Percentiles rank a stretch among this genome's conserved stretches.
phyloP scores from a whole-genome alignment of 139 green algal species.

The Micractinium sp. region DNA sequence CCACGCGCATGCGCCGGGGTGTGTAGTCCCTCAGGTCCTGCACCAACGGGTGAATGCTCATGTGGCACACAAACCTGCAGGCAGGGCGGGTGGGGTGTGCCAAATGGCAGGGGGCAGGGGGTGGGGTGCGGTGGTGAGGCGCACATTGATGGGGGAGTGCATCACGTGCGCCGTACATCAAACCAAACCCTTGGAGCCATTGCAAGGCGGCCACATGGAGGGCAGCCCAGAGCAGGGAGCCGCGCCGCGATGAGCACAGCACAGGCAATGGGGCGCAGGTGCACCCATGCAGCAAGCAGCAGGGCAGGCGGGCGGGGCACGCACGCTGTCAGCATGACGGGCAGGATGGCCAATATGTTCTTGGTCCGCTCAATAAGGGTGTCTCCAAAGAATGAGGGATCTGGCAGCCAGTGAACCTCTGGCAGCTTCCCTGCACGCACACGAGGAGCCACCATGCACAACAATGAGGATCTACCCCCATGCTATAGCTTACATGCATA shows the following conservation, averaged over 20 bases:
- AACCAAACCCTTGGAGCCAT: too few species aligned
- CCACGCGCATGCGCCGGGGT: constrained; percentile 29
- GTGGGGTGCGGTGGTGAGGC: neutral
- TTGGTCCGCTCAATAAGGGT: neutral
- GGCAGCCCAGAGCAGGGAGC: neutral
- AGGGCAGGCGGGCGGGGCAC: neutral
- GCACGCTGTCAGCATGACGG: constrained; percentile 34
- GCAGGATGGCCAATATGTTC: neutral
- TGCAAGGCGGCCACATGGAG: too few species aligned
- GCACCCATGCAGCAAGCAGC: neutral
- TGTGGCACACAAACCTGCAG: constrained; percentile 42
- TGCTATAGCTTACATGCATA: neutral
- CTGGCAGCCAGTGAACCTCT: constrained; percentile 16
- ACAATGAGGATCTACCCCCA: neutral
- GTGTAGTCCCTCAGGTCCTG: constrained; percentile 22
- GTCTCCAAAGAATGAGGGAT: constrained; percentile 6
- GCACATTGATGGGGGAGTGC: too few species aligned
- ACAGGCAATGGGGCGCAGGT: neutral
- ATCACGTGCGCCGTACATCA: neutral
- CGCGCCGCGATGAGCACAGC: too few species aligned
- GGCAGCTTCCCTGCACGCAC: constrained; percentile 11
- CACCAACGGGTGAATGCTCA: constrained; percentile 19
- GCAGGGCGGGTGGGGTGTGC: neutral
- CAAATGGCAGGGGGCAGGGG: neutral
- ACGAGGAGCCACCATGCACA: too few species aligned